Conservation (phyloP, 139 green algal species). For the Closterium sp. region DNA sequence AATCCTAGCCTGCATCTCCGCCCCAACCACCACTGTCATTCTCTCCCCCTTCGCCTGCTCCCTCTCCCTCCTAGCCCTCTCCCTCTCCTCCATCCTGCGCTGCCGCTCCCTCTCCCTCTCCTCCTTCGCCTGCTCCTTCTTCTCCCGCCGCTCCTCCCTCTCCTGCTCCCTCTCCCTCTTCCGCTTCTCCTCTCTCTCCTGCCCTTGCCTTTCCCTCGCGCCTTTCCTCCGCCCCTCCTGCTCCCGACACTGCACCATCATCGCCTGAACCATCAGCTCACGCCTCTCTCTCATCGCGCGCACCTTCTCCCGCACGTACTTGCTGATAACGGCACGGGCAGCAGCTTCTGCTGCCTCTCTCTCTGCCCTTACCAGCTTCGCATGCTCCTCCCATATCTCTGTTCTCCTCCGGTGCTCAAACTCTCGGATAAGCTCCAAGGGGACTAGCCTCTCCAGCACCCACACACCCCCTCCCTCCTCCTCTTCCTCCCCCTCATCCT, state of each 20-base stretch:
- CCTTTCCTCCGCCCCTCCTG: neutral
- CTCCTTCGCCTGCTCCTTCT: neutral
- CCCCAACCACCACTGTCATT: neutral
- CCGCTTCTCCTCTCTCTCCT: neutral
- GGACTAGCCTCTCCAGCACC: neutral
- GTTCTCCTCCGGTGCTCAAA: neutral
- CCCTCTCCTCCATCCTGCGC: neutral
- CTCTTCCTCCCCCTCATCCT: neutral
- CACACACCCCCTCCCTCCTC: neutral
- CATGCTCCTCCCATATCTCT: neutral
- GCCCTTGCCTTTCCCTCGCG: neutral
- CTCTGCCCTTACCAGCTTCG: neutral
- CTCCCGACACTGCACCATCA: neutral
- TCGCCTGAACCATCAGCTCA: neutral
- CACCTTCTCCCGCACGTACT: neutral
- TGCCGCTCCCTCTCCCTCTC: neutral
- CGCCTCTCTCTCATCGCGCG: neutral
- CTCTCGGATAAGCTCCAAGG: neutral
- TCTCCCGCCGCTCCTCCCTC: neutral
- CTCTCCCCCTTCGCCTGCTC: too few species aligned
- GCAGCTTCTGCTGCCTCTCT: neutral
- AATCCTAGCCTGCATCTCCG: too few species aligned
- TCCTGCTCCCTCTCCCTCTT: neutral
- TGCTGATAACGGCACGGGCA: neutral
- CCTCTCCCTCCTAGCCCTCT: neutral